A percentile compares a stretch with the other conserved stretches of the same genome.
Evolutionary conservation across 345 rosid species (phyloP).

Genomic region (thale cress (Arabidopsis thaliana)): TAIR10.1 NC_003075.7:8476501-8477000

Average conservation of each 20-base stretch:
- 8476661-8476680: conserved; percentile 56
- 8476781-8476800: conserved; percentile 59
- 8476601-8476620: conserved; percentile 54
- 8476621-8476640: conserved; percentile 55
- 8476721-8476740: conserved; percentile 69
- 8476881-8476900: conserved; percentile 73
- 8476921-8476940: conserved; percentile 70
- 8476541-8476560: conserved; percentile 73
- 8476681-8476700: conserved; percentile 60
- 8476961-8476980: conserved; percentile 58
- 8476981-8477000: conserved; percentile 64
- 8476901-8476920: conserved; percentile 54
- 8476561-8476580: conserved; percentile 65
- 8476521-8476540: conserved; percentile 71
- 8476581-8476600: conserved; percentile 72
- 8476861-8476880: conserved; percentile 60
- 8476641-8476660: conserved; percentile 54
- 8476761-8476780: conserved; percentile 68
- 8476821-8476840: conserved; percentile 59
- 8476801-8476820: conserved; percentile 58
- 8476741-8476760: conserved; percentile 63
- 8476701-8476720: conserved; percentile 66
- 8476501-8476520: conserved; percentile 75
- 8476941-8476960: conserved; percentile 67
- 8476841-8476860: conserved; percentile 60